phyloP scores from a whole-genome alignment of 306 rosid species.

The Cucurbita pepo region DNA sequence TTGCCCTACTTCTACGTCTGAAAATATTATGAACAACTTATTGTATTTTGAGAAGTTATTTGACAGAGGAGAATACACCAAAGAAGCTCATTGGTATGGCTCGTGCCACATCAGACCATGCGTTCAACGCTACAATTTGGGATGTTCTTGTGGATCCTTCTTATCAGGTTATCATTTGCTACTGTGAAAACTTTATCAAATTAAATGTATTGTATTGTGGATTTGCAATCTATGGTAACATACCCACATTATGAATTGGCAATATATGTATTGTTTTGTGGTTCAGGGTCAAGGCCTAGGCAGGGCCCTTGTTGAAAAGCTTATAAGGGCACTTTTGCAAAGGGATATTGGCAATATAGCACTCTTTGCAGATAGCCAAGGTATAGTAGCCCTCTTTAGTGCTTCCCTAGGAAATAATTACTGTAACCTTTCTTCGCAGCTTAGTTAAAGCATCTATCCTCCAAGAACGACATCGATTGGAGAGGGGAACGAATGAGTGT shows the following conservation, averaged over 20 bases:
- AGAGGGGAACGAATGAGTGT: too few species aligned
- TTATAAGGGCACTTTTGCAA: constrained; percentile 72
- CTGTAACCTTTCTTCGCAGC: neutral
- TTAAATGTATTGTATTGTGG: neutral
- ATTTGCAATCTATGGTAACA: neutral
- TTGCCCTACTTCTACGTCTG: constrained; percentile 20
- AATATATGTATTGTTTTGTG: neutral
- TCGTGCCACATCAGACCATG: constrained; percentile 97
- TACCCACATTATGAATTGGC: neutral
- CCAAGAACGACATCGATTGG: too few species aligned
- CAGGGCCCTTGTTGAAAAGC: constrained; percentile 77
- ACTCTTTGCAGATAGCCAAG: constrained; percentile 87
- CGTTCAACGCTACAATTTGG: constrained; percentile 98
- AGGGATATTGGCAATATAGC: constrained; percentile 89
- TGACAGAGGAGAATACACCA: constrained; percentile 71
- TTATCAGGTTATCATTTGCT: constrained; percentile 32
- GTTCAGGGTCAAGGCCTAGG: constrained; percentile 93
- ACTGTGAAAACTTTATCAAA: neutral
- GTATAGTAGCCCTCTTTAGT: constrained; percentile 19
- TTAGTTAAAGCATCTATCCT: neutral
- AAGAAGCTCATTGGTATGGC: constrained; percentile 93
- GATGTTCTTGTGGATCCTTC: constrained; percentile 91
- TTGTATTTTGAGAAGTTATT: constrained; percentile 97
- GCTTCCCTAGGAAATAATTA: neutral
- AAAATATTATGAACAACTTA: constrained; percentile 67